phyloP scores from a whole-genome alignment of 192 early-diverging fungal genomes.

The Thamnidium elegans region DNA sequence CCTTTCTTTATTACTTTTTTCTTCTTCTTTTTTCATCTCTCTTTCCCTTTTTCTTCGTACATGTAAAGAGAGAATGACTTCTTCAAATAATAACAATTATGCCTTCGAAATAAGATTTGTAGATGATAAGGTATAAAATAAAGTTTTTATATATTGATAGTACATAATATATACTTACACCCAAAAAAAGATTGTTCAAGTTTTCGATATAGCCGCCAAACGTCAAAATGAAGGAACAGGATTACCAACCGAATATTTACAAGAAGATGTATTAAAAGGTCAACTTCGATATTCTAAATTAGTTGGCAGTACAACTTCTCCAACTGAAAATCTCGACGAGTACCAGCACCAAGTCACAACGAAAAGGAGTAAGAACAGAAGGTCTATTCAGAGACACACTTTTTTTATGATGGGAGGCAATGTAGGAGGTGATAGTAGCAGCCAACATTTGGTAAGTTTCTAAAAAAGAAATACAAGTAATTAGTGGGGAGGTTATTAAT shows the following conservation, averaged over 20 bases:
- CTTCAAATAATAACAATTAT: background rate
- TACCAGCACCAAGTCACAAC: background rate
- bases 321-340: background rate
- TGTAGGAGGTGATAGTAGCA: too few relatives aligned
- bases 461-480: too few relatives aligned
- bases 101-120: background rate
- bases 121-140: background rate
- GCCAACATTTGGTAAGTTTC: too few relatives aligned
- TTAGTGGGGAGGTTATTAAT: too few relatives aligned
- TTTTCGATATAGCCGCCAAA: background rate
- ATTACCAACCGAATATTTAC: background rate
- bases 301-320: background rate
- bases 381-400: background rate
- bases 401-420: background rate
- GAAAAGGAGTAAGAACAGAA: background rate
- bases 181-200: background rate
- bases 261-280: background rate
- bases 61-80: too few relatives aligned
- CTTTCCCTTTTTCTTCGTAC: too few relatives aligned
- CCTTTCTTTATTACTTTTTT: too few relatives aligned
- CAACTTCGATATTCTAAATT: background rate
- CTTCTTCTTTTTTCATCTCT: too few relatives aligned
- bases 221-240: background rate
- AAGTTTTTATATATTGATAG: background rate
- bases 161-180: background rate